A percentile compares a stretch with the other conserved stretches of the same genome.
These are phyloP conservation scores for Tricholomella constricta DNA, from an alignment of 768 basidiomycete genomes.

Conservation along the genomic window DNA sequence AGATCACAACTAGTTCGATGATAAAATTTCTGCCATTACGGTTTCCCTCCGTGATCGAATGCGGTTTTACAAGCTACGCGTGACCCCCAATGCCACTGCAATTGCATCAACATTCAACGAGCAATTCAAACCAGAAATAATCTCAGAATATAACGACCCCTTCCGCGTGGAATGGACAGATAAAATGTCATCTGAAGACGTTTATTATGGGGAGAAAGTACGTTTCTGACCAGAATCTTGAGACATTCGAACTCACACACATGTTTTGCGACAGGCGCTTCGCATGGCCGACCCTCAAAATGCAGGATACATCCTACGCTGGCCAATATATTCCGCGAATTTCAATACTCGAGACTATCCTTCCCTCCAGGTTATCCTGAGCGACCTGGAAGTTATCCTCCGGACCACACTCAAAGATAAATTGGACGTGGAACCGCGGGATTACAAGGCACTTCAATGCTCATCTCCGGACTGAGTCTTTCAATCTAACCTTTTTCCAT, in stretches of 20 bases:
- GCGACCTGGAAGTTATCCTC: slow-evolving; percentile 78
- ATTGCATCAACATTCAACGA: slow-evolving; percentile 81
- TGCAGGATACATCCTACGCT: slow-evolving; percentile 72
- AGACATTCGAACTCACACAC: neutral
- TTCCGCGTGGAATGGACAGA: slow-evolving; percentile 86
- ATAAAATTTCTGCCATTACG: slow-evolving; percentile 71
- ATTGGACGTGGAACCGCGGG: slow-evolving; percentile 50
- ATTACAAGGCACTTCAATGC: slow-evolving; percentile 57
- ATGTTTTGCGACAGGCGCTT: slow-evolving; percentile 52
- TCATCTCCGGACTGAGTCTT: no score
- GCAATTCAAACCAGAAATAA: slow-evolving; percentile 82
- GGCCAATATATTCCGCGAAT: slow-evolving; percentile 79
- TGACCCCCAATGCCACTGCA: slow-evolving; percentile 67
- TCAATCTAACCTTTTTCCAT: neutral
- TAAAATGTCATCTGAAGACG: slow-evolving; percentile 45
- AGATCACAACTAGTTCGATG: slow-evolving; percentile 60
- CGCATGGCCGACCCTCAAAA: slow-evolving; percentile 66
- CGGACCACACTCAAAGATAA: slow-evolving; percentile 59
- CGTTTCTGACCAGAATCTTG: slow-evolving; percentile 1
- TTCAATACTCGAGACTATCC: slow-evolving; percentile 84
- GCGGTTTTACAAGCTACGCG: slow-evolving; percentile 82
- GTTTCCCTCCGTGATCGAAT: slow-evolving; percentile 78
- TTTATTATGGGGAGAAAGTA: slow-evolving; percentile 74
- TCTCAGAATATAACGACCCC: slow-evolving; percentile 82
- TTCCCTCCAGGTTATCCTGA: slow-evolving; percentile 67